These are phyloP conservation scores for Chrysosporium queenslandicum DNA, from an alignment of 2,329 filamentous ascomycete genomes.

Conservation along the genomic window DNA sequence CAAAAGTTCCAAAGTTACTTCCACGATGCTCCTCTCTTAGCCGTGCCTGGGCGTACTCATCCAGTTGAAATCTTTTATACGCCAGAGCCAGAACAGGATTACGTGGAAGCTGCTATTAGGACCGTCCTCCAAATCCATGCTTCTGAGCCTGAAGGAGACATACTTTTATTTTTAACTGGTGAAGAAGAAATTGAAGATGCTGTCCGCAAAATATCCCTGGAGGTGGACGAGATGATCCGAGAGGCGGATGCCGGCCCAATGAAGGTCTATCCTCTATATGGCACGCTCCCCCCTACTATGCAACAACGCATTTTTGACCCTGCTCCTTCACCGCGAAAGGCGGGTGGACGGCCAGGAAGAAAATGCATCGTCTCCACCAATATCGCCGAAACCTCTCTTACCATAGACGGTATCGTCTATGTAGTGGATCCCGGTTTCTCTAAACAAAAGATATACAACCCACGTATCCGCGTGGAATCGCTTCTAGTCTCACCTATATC, in stretches of 20 bases:
- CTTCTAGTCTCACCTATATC: slow-evolving; percentile 96
- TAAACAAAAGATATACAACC: slow-evolving; percentile 99
- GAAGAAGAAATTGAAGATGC: slow-evolving; percentile 99
- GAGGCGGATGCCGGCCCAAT: slow-evolving; percentile 88
- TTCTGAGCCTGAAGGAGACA: slow-evolving; percentile 81
- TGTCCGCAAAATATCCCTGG: slow-evolving; percentile 78
- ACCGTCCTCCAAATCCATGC: slow-evolving; percentile 96
- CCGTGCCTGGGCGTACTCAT: slow-evolving; percentile 88
- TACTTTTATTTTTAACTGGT: slow-evolving; percentile 88
- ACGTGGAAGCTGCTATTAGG: slow-evolving; percentile 86
- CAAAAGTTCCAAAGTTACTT: slow-evolving; percentile 98
- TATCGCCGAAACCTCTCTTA: slow-evolving; percentile 94
- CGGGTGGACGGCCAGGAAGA: slow-evolving; percentile 75
- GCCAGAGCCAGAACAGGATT: slow-evolving; percentile 88
- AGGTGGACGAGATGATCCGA: slow-evolving; percentile 81
- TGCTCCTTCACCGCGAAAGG: slow-evolving; percentile 60
- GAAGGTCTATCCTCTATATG: slow-evolving; percentile 86
- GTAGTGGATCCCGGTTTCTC: slow-evolving; percentile 99
- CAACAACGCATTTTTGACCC: slow-evolving; percentile 94
- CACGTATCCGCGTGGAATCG: slow-evolving; percentile 89
- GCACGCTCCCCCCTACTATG: slow-evolving; percentile 79
- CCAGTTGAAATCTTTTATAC: slow-evolving; percentile 99
- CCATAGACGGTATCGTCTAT: slow-evolving; percentile 97
- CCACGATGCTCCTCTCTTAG: slow-evolving; percentile 81
- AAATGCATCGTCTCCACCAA: slow-evolving; percentile 95